Evolutionary conservation across 108 stramenopile species (phyloP).

Genomic region (Skeletonema grethae): DNA sequence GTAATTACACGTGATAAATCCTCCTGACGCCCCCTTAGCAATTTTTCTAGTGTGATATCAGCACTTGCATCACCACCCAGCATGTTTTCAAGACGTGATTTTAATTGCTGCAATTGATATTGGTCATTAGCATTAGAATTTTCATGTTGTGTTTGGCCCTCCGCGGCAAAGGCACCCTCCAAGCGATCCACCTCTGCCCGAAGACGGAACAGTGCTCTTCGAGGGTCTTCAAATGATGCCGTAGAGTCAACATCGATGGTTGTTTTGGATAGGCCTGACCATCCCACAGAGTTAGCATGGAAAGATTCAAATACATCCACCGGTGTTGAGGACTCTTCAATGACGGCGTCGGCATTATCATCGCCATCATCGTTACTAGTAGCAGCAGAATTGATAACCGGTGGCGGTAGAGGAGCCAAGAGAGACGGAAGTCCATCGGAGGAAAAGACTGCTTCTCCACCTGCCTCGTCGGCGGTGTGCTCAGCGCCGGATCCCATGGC

Average conservation of each 20-base stretch:
- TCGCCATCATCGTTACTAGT: slow-evolving; percentile 4
- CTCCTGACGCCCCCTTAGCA: slow-evolving; percentile 30
- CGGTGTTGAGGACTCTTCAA: slow-evolving; percentile 19
- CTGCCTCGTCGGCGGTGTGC: slow-evolving; percentile 76
- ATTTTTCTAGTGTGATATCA: slow-evolving; percentile 1
- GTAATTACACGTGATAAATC: slow-evolving; percentile 36
- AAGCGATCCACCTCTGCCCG: slow-evolving; percentile 39
- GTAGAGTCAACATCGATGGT: not conserved
- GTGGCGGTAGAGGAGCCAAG: slow-evolving; percentile 52
- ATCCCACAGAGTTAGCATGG: slow-evolving; percentile 3
- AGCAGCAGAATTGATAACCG: slow-evolving; percentile 7
- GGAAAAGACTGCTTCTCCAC: slow-evolving; percentile 81
- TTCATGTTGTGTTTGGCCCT: not conserved
- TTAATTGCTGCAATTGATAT: slow-evolving; percentile 23
- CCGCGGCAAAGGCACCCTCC: slow-evolving; percentile 13
- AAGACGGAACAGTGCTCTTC: slow-evolving; percentile 26
- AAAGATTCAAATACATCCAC: slow-evolving; percentile 41
- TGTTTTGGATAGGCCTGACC: slow-evolving; percentile 17
- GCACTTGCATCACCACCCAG: slow-evolving; percentile 14
- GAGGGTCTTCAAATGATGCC: slow-evolving; percentile 26
- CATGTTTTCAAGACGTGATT: slow-evolving; percentile 26
- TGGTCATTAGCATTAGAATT: not conserved
- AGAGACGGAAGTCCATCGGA: slow-evolving; percentile 74
- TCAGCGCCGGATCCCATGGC: slow-evolving; percentile 9
- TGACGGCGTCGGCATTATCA: slow-evolving; percentile 28